phyloP scores from a whole-genome alignment of 768 basidiomycete species.

The Suillus alpinus region DNA sequence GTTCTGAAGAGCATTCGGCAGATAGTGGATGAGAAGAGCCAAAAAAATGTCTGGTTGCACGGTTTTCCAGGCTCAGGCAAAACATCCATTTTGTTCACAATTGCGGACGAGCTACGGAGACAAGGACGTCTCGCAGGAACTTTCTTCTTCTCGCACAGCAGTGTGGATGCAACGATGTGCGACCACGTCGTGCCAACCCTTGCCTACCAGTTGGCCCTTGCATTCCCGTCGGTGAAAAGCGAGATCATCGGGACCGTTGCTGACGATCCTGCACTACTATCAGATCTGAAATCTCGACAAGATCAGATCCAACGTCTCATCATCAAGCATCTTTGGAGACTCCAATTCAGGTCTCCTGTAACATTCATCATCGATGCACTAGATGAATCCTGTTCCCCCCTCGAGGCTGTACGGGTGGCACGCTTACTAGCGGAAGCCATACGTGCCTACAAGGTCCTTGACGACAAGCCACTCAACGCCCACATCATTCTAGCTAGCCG shows the following conservation, averaged over 20 bases:
- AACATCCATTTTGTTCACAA: background rate
- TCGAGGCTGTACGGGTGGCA: background rate
- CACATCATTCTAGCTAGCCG: background rate
- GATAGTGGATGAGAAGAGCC: background rate
- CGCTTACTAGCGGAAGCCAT: background rate
- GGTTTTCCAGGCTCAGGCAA: background rate
- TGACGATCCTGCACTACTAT: background rate
- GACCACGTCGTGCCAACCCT: background rate
- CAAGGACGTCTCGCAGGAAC: background rate
- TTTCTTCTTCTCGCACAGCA: background rate
- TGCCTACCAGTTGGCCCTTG: background rate
- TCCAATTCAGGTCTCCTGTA: background rate
- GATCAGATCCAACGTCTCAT: background rate
- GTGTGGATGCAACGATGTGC: background rate
- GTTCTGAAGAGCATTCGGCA: background rate
- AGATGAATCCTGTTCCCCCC: background rate
- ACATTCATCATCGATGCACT: background rate
- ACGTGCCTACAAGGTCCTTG: background rate
- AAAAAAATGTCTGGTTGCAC: background rate
- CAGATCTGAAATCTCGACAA: background rate
- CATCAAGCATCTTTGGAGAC: background rate
- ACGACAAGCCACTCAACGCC: background rate
- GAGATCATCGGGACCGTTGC: background rate
- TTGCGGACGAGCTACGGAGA: background rate
- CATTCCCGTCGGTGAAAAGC: background rate